These are phyloP conservation scores for Colletotrichum kahawae DNA, from an alignment of 2,329 filamentous ascomycete species.

Conservation along the genomic window DNA sequence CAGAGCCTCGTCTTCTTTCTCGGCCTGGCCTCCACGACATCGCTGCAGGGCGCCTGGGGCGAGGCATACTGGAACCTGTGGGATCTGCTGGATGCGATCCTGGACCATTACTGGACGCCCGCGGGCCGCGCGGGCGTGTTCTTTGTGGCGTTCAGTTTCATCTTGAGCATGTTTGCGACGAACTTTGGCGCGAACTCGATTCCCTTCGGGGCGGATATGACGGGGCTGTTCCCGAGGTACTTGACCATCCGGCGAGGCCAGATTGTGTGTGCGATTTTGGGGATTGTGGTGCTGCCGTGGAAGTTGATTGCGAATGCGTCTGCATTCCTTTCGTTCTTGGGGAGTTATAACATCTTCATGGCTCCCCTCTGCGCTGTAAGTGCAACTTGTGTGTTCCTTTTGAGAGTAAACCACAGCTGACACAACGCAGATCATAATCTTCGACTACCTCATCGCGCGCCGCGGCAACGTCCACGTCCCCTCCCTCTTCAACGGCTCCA, in stretches of 20 bases:
- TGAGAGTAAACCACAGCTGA: not conserved
- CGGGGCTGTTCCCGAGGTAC: constrained; percentile 33
- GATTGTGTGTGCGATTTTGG: constrained; percentile 34
- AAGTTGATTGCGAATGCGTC: constrained; percentile 29
- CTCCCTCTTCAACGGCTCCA: constrained; percentile 32
- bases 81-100: constrained; percentile 38
- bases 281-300: constrained; percentile 35
- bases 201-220: constrained; percentile 38
- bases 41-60: constrained; percentile 37
- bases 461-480: constrained; percentile 36
- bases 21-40: constrained; percentile 34
- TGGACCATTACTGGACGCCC: constrained; percentile 38
- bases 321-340: constrained; percentile 29
- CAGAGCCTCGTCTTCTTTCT: constrained; percentile 33
- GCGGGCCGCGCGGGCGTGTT: constrained; percentile 36
- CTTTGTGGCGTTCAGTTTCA: constrained; percentile 30
- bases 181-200: constrained; percentile 35
- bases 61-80: constrained; percentile 42
- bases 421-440: constrained; percentile 29
- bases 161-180: constrained; percentile 26
- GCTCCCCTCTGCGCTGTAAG: constrained; percentile 28
- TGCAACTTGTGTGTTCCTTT: too few species aligned
- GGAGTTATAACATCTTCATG: constrained; percentile 32
- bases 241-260: constrained; percentile 37
- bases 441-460: constrained; percentile 37